Evolutionary conservation across 2,329 filamentous ascomycete genomes (phyloP), one percentile per base, ranked within the genome.

Genomic region (Diaporthe sp.): DNA sequence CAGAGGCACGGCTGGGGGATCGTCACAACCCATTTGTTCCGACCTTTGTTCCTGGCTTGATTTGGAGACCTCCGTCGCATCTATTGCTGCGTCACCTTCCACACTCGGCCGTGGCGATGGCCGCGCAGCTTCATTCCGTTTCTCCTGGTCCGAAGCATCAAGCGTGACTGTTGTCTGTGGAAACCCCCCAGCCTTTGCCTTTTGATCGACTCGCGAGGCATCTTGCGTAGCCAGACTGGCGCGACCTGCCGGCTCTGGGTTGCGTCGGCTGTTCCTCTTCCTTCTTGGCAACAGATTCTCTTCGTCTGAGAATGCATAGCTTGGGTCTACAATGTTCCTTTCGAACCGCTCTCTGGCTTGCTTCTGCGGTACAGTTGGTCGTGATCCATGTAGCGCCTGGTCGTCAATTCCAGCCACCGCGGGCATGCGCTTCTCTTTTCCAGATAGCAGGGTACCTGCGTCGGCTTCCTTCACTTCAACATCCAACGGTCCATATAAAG

Each of bases 281-380:
- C 67, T 73, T 67, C 51, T 78, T 19, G 79, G 78, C 34, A 81
- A 46, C 4, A 79, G 76, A 39, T 81, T 79, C 22, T 85, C 84
- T 12, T 85, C 84, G 72, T 86, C 84, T 0, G 84, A 85, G 73
- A 85, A 85, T 17, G 76, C 79, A 72, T 82, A 82, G 28, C 78
- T 77, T 13, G 80, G 77, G 71, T 81, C 79, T 46, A 81, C 44
- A 15, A 34, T 42, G 60, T 80, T 80, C 34, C 78, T 77, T 28
- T 49, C n/a, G 37, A 73, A 71, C 7, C 12, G 34, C 22, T 65
- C 73, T 37, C 39, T 46, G 13, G n/a, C 25, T n/a, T 22, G 58
- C 31, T 42, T 31, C 39, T 34, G 46, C 25, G 49, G 49, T 34
- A 55, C 13, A 34, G 15, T 46, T 25, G n/a, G 10, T 25, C 22